Base-by-base conservation (phyloP, 2,329 filamentous ascomycete genomes). In the Remersonia thermophila region DNA sequence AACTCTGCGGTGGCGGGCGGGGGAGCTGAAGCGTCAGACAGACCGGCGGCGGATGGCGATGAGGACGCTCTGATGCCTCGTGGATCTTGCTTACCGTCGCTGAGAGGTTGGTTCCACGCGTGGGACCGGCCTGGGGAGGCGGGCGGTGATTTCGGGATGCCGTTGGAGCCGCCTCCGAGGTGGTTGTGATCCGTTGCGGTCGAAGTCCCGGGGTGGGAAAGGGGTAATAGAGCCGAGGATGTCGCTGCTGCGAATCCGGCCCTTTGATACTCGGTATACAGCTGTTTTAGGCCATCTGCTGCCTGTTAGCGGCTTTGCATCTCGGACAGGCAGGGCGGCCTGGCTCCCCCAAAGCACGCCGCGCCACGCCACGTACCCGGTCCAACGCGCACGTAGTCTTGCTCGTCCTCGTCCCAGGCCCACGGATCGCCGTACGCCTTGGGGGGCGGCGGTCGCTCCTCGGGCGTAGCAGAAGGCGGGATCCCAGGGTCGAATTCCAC, bases 51-150 rank as follows among this genome's bases (percentile, higher is more conserved):
- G n/a, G n/a, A n/a, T n/a, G n/a, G n/a, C n/a, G n/a, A n/a, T n/a
- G n/a, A n/a, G n/a, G n/a, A n/a, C n/a, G n/a, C n/a, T n/a, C n/a
- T n/a, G n/a, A n/a, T n/a, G n/a, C n/a, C n/a, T n/a, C n/a, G n/a
- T n/a, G n/a, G n/a, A n/a, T n/a, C n/a, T n/a, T n/a, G n/a, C 44
- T 23, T 42, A 45, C 46, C 36, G 8, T 34, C 16, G 11, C 41
- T 32, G 4, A 43, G 39, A 15, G 41, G 38, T 7, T 29, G 27
- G 15, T 38, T 31, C 16, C 35, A 41, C 2, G 33, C 7, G 17
- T 23, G 2, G 28, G 10, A 7, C 11, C 10, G 13, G n/a, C 7
- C 13, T 30, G 16, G 3, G 14, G 27, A 2, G 17, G 27, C 17
- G 7, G 28, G 14, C 7, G 7, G n/a, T n/a, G n/a, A n/a, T n/a